Evolutionary conservation across 2,329 filamentous ascomycete species (phyloP).

Genomic region (Metarhizium guizhouense): DNA sequence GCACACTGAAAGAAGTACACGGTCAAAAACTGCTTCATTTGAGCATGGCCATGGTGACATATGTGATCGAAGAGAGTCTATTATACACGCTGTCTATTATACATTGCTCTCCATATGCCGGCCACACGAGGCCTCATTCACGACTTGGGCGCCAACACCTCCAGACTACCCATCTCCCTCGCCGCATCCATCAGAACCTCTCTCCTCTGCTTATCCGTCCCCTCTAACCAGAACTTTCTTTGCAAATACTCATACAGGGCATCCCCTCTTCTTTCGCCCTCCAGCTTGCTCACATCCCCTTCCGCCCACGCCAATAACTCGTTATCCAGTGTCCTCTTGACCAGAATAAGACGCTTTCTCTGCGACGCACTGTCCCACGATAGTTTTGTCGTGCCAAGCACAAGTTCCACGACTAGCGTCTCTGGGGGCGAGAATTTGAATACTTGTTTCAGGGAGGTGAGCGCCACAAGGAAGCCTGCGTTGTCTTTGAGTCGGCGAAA

Average conservation of each 20-base stretch:
- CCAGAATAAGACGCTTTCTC: slow-evolving; percentile 30
- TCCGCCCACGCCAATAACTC: slow-evolving; percentile 21
- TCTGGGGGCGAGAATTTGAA: slow-evolving; percentile 37
- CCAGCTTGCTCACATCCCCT: slow-evolving; percentile 24
- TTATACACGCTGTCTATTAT: background rate
- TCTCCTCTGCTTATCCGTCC: slow-evolving; percentile 14
- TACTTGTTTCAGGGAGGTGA: slow-evolving; percentile 31
- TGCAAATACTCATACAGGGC: slow-evolving; percentile 36
- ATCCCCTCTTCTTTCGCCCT: slow-evolving; percentile 25
- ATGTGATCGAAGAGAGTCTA: background rate
- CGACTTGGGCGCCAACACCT: slow-evolving; percentile 17
- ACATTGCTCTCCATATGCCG: background rate
- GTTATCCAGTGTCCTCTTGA: slow-evolving; percentile 33
- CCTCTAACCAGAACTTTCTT: slow-evolving; percentile 25
- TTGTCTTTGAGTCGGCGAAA: slow-evolving; percentile 37
- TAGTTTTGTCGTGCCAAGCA: slow-evolving; percentile 35
- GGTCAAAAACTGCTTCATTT: background rate
- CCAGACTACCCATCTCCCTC: slow-evolving; percentile 34
- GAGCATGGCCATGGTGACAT: background rate
- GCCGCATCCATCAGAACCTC: slow-evolving; percentile 23
- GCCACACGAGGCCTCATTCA: background rate
- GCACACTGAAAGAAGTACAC: background rate
- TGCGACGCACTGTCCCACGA: slow-evolving; percentile 31
- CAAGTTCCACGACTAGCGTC: slow-evolving; percentile 36
- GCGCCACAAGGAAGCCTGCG: slow-evolving; percentile 36